Base-by-base conservation (phyloP, 768 basidiomycete species). In the Kwoniella dendrophila region DNA sequence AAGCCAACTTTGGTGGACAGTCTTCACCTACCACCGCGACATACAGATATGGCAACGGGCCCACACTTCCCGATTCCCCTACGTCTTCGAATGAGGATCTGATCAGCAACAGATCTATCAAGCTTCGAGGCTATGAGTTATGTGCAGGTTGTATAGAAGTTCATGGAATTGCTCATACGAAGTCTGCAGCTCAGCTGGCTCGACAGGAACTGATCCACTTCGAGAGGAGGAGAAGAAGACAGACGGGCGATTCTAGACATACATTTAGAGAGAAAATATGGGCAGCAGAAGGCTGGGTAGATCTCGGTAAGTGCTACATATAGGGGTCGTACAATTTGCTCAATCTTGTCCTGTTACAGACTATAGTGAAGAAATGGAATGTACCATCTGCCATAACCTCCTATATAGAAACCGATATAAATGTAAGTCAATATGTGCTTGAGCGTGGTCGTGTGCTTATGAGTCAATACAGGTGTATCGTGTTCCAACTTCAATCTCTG, bases 191-290 rank as follows among this genome's bases (percentile, higher is more conserved):
- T 3, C 59, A 59, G 16, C 33, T 18, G 2, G 59, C 57, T 0
- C 59, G 43, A 16, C 22, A 29, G 24, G 40, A 61, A 26, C 16
- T 50, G 29, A 48, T 43, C 32, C 29, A 32, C 27, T 5, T 18
- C 7, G 44, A 38, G 43, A 60, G 22, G 16, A 48, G 44, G 47
- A 53, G 20, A 43, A 44, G 30, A 26, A 50, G 40, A 12, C 49
- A 34, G 41, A 61, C 43, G 18, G 90, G 90, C 14, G 84, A 88
- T 63, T 77, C 88, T 18, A 84, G 93, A 11, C 93, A 97, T 75
- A 88, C 90, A 1, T 97, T 89, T 74, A 79, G 85, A 44, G 93
- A 95, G 79, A 90, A 90, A 77, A 83, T 89, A 2, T 96, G 93
- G 94, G 87, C 87, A 0, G 84, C 84, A 32, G 80, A 81, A 41